Percentiles rank a stretch among this genome's conserved stretches.
phyloP scores from a whole-genome alignment of 305 asterid genomes.

The Ilex paraguariensis region DNA sequence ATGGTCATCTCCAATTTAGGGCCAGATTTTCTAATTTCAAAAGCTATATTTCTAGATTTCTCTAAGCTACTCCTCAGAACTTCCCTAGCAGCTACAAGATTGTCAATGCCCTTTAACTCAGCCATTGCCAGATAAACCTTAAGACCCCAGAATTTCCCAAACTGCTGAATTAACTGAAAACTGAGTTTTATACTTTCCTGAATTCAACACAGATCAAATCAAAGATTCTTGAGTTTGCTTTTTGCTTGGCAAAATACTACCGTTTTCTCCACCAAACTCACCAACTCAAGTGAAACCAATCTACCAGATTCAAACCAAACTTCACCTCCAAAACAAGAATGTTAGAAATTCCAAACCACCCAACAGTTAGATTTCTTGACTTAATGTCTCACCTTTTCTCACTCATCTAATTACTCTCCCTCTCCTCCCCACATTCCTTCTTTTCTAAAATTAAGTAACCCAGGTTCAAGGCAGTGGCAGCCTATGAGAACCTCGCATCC shows the following conservation, averaged over 20 bases:
- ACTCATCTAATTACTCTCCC: neutral
- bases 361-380: conserved; percentile 18
- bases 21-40: conserved; percentile 29
- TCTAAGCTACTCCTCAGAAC: conserved; percentile 48
- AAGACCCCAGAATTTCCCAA: neutral
- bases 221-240: neutral
- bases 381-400: neutral
- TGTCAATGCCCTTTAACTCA: conserved; percentile 20
- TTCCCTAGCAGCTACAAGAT: conserved; percentile 46
- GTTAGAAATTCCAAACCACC: conserved; percentile 29
- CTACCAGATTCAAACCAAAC: conserved; percentile 70
- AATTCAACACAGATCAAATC: neutral
- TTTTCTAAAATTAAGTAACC: conserved; percentile 36
- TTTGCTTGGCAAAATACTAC: neutral
- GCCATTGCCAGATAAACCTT: conserved; percentile 18
- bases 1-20: conserved; percentile 29
- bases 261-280: conserved; percentile 50
- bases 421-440: neutral
- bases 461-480: no score
- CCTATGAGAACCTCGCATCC: no score
- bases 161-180: neutral
- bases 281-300: conserved; percentile 28
- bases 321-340: conserved; percentile 50
- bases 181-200: neutral
- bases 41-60: conserved; percentile 47